A percentile compares a stretch with the other conserved stretches of the same genome.
Conservation (phyloP, 306 rosid genomes). For the Cucurbita moschata region DNA sequence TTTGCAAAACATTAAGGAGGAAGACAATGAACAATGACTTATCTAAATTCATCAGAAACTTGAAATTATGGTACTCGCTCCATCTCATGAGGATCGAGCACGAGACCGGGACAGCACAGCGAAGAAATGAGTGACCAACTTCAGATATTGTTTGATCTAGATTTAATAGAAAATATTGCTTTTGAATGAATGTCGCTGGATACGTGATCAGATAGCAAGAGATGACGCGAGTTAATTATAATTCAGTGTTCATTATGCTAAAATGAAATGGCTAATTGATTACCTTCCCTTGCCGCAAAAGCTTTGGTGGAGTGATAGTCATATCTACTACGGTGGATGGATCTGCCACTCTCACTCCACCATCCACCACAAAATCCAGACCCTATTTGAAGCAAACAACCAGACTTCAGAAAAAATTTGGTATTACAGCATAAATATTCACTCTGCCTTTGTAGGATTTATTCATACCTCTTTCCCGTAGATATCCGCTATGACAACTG, state of each 20-base stretch:
- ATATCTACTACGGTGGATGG: conserved; percentile 92
- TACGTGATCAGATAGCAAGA: neutral
- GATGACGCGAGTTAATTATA: neutral
- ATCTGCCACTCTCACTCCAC: conserved; percentile 79
- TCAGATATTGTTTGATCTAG: neutral
- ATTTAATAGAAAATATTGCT: neutral
- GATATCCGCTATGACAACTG: conserved; percentile 66
- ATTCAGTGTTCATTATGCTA: neutral
- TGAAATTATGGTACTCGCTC: neutral
- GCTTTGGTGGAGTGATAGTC: conserved; percentile 62
- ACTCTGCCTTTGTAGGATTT: conserved; percentile 4
- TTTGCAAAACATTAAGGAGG: neutral
- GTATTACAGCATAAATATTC: neutral
- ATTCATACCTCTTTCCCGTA: conserved; percentile 78
- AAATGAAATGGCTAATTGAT: conserved; percentile 3
- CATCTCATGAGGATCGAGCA: neutral
- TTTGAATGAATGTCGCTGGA: neutral
- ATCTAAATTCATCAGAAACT: neutral
- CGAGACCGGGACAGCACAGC: neutral
- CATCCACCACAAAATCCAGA: conserved; percentile 89
- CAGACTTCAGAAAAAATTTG: neutral
- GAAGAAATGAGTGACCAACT: neutral
- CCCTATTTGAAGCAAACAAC: conserved; percentile 32
- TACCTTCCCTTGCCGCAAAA: conserved; percentile 88
- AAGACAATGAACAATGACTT: neutral